Evolutionary conservation across 345 rosid genomes (phyloP).

Genomic region (Heritiera littoralis): DNA sequence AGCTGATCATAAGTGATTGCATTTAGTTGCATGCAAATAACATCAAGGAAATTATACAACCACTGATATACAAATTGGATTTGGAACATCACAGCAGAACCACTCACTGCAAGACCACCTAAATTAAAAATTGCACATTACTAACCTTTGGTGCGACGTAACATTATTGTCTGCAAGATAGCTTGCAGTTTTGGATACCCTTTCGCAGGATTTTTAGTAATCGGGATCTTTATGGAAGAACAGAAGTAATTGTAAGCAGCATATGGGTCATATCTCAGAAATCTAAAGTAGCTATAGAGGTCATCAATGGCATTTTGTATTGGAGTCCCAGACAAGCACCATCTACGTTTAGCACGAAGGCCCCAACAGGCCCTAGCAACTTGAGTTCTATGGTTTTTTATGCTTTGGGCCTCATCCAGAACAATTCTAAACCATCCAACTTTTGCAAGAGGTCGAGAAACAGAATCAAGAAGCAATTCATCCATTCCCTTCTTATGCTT

Average conservation of each 20-base stretch:
- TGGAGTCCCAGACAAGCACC: conserved; percentile 99
- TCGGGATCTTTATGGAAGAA: conserved; percentile 62
- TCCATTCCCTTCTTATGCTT: conserved; percentile 59
- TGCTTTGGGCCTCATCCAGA: conserved; percentile 96
- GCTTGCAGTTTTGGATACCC: conserved; percentile 87
- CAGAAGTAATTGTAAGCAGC: conserved; percentile 62
- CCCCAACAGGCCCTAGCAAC: conserved; percentile 99
- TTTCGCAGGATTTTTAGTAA: conserved; percentile 51
- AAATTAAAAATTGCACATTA: conserved; percentile 4
- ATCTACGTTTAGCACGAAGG: conserved; percentile 94
- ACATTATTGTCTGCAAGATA: conserved; percentile 86
- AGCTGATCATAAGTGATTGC: conserved; percentile 15
- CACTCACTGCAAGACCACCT: neutral
- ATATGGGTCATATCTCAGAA: conserved; percentile 89
- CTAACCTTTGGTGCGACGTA: conserved; percentile 95
- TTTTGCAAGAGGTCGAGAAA: conserved; percentile 81
- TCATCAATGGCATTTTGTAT: conserved; percentile 90
- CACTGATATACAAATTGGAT: conserved; percentile 1
- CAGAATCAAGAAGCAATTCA: conserved; percentile 44
- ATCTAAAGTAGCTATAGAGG: conserved; percentile 17
- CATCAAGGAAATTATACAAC: conserved; percentile 18
- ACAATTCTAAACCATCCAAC: conserved; percentile 96
- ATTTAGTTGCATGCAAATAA: conserved; percentile 17
- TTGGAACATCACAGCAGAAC: conserved; percentile 3
- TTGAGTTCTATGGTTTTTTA: conserved; percentile 91